Base-by-base conservation (phyloP, 2,329 filamentous ascomycete genomes). In the Pseudogymnoascus sp. region DNA sequence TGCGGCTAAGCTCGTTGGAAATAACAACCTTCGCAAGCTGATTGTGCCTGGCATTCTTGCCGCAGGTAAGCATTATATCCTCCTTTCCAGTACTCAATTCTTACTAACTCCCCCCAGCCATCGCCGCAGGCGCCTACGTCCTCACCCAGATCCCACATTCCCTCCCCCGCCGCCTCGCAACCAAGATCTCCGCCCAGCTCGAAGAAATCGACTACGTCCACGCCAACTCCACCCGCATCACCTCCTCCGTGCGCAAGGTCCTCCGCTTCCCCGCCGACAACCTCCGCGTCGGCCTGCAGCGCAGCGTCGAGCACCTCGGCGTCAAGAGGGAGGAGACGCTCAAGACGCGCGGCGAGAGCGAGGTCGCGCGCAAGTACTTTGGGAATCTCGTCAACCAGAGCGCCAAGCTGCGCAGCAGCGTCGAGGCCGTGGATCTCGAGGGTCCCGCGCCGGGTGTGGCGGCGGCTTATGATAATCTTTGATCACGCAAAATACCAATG, bases 301-400 rank as follows among this genome's bases (percentile, higher is more conserved):
- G 89, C 61, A 91, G 87, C 29, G 87, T 97, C 58, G 92, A 97
- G 76, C 87, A 94, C 69, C 84, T 97, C 9, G 87, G 85, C 64
- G 77, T 80, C 62, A 88, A 89, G 72, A 87, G 89, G 68, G 89
- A 94, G 67, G 89, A 96, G 72, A 94, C 91, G 7, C 80, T 84
- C 71, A 95, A 94, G 77, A 82, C 90, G 64, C 87, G 87, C 74
- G 80, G 79, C 35, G 93, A 97, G 76, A 94, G 90, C 71, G 88
- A 95, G 72, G 86, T 90, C 33, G 94, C 94, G 5, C 80, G 85
- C 67, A 95, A 93, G 75, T 97, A 96, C 77, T 99, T 99, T 74
- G 79, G 84, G 60, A 94, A 95, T 70, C 81, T 99, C 15, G 86
- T 94, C 60, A 82, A 88, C 64, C 81, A 86, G 67, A 85, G 82